Percentiles rank a stretch among this genome's conserved stretches.
These are phyloP conservation scores for Lepidium campestre DNA, from an alignment of 441 rosid genomes.

Conservation along the genomic window DNA sequence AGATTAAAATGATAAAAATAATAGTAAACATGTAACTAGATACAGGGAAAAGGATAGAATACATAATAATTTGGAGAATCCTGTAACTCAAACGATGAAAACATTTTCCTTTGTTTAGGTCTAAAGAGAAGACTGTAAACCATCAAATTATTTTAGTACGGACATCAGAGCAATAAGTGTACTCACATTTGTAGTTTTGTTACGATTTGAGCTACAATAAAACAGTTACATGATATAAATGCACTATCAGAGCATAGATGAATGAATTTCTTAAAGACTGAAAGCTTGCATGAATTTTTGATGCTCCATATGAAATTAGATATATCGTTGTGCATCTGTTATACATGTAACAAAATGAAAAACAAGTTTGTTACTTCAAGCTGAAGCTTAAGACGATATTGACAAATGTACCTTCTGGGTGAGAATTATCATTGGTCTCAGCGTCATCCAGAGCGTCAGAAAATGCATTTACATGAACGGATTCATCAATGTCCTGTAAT, in stretches of 20 bases:
- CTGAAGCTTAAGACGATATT: not conserved
- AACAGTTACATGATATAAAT: constrained; percentile 7
- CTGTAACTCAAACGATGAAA: not conserved
- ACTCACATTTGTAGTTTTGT: not conserved
- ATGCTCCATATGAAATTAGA: constrained; percentile 4
- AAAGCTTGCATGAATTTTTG: constrained; percentile 10
- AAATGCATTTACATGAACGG: constrained; percentile 61
- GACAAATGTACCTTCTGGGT: constrained; percentile 60
- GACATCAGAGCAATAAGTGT: not conserved
- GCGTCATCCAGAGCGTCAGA: constrained; percentile 65
- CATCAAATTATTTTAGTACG: not conserved
- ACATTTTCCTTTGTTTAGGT: not conserved
- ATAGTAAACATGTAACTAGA: not conserved
- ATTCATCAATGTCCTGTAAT: constrained; percentile 90
- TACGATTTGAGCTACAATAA: not conserved
- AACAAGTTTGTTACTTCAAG: not conserved
- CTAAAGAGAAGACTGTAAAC: constrained; percentile 4
- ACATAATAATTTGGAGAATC: not conserved
- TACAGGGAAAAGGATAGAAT: not conserved
- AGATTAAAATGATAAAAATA: not conserved
- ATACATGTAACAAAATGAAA: not conserved
- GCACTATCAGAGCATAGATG: constrained; percentile 5
- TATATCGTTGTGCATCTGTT: constrained; percentile 3
- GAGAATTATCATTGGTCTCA: constrained; percentile 75
- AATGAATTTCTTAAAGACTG: not conserved